phyloP scores from a whole-genome alignment of 1,139 yeast species.

The Yamadazyma pseudoaaseri region DNA sequence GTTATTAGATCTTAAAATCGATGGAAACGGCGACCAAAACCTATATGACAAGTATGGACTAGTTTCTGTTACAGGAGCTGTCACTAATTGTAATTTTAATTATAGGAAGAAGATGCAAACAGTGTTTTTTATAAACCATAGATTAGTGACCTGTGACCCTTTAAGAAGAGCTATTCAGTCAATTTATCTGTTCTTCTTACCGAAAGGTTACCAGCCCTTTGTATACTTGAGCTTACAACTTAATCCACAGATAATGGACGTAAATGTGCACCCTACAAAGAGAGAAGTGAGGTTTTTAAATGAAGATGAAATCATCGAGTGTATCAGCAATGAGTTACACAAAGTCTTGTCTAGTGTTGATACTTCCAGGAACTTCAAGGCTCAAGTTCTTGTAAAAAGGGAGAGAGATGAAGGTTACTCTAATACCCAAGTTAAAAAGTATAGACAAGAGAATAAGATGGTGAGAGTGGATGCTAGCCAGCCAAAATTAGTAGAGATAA shows the following conservation, averaged over 20 bases:
- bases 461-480: conserved; percentile 69
- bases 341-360: conserved; percentile 58
- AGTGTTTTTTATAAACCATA: conserved; percentile 77
- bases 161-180: conserved; percentile 66
- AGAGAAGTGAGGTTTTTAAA: conserved; percentile 83
- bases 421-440: conserved; percentile 22
- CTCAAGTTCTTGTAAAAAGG: conserved; percentile 41
- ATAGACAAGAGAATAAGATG: conserved; percentile 59
- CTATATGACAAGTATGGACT: conserved; percentile 42
- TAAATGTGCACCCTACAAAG: conserved; percentile 94
- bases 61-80: conserved; percentile 51
- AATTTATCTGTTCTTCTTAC: conserved; percentile 64
- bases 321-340: conserved; percentile 52
- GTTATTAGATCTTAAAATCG: conserved; percentile 44
- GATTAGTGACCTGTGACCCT: conserved; percentile 83
- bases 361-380: conserved; percentile 63
- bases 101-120: conserved; percentile 69
- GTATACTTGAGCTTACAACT: conserved; percentile 69
- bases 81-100: conserved; percentile 70
- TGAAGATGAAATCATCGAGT: conserved; percentile 82
- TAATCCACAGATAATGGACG: conserved; percentile 74
- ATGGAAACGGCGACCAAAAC: conserved; percentile 17
- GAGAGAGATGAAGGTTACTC: conserved; percentile 15
- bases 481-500: conserved; percentile 18
- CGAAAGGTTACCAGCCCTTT: conserved; percentile 80